Percentiles rank a stretch among this genome's conserved stretches.
Evolutionary conservation across 352 stramenopile species (phyloP).

Genomic region (Phytophthora pini): DNA sequence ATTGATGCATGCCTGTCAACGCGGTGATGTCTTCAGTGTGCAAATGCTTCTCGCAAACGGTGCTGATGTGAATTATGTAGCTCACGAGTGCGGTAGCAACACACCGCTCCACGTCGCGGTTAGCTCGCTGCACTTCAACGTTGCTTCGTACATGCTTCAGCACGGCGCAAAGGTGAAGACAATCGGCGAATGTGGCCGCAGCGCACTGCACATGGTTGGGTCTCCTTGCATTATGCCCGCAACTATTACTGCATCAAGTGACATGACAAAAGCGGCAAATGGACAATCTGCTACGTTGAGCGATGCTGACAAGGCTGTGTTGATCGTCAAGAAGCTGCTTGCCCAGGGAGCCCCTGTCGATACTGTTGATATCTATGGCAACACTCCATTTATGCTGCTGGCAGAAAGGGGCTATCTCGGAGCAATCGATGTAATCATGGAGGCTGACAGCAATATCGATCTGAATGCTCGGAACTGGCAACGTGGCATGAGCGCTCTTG

Average conservation of each 20-base stretch:
- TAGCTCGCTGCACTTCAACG: conserved; percentile 83
- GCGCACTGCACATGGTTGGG: conserved; percentile 82
- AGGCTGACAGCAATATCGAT: conserved; percentile 71
- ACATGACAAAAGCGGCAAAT: conserved; percentile 34
- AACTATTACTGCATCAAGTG: conserved; percentile 38
- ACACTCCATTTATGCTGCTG: conserved; percentile 84
- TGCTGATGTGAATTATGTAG: conserved; percentile 89
- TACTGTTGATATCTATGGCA: conserved; percentile 81
- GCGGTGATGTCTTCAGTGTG: conserved; percentile 82
- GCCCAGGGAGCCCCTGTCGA: conserved; percentile 72
- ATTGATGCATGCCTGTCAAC: conserved; percentile 87
- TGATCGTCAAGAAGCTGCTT: conserved; percentile 88
- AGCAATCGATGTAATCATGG: conserved; percentile 79
- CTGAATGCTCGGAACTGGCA: conserved; percentile 86
- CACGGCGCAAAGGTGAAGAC: conserved; percentile 83
- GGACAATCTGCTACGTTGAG: conserved; percentile 39
- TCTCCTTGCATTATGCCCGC: conserved; percentile 68
- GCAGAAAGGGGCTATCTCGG: conserved; percentile 73
- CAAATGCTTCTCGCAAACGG: conserved; percentile 90
- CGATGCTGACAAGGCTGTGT: conserved; percentile 62
- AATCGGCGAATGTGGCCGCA: conserved; percentile 73
- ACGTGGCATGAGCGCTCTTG: conserved; percentile 75
- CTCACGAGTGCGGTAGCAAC: conserved; percentile 80
- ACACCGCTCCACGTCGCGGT: conserved; percentile 83
- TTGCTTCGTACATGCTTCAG: conserved; percentile 89